Percentiles rank a stretch among this genome's conserved stretches.
Evolutionary conservation across 2,329 filamentous ascomycete species (phyloP).

Genomic region (Colletotrichum zoysiae): DNA sequence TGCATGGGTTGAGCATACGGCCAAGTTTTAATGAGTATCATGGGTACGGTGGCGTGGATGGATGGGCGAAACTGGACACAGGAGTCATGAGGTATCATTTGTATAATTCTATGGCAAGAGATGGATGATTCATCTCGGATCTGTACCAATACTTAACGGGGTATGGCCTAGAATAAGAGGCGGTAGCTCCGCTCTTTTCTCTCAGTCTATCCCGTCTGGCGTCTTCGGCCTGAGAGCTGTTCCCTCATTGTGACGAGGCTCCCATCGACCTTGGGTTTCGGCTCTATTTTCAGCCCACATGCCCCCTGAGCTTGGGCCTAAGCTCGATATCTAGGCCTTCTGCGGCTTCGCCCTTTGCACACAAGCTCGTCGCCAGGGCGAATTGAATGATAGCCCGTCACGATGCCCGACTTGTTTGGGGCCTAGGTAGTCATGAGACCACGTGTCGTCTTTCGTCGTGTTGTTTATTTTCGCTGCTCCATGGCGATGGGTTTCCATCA

Average conservation of each 20-base stretch:
- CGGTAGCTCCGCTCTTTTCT: constrained; percentile 20
- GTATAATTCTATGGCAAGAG: constrained; percentile 40
- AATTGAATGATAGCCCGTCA: background rate
- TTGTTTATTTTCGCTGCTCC: background rate
- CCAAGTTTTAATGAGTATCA: constrained; percentile 25
- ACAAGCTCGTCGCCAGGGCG: background rate
- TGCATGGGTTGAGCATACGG: constrained; percentile 3
- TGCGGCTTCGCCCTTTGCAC: background rate
- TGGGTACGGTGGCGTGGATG: constrained; percentile 2
- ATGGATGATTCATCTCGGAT: constrained; percentile 30
- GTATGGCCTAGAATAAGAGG: constrained; percentile 22
- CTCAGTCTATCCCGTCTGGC: background rate
- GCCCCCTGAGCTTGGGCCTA: background rate
- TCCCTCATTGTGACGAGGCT: background rate
- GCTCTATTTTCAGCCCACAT: background rate
- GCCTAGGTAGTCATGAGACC: background rate
- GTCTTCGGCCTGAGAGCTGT: background rate
- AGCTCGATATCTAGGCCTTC: background rate
- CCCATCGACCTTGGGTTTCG: background rate
- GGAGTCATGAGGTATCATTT: constrained; percentile 37
- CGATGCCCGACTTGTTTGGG: background rate
- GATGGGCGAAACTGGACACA: background rate
- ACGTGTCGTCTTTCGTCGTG: background rate
- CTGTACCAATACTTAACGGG: constrained; percentile 33
- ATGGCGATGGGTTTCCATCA: constrained; percentile 50